Evolutionary conservation across 2,329 filamentous ascomycete species (phyloP), one percentile per base, ranked within the genome.

Genomic region (Aureobasidium lini): DNA sequence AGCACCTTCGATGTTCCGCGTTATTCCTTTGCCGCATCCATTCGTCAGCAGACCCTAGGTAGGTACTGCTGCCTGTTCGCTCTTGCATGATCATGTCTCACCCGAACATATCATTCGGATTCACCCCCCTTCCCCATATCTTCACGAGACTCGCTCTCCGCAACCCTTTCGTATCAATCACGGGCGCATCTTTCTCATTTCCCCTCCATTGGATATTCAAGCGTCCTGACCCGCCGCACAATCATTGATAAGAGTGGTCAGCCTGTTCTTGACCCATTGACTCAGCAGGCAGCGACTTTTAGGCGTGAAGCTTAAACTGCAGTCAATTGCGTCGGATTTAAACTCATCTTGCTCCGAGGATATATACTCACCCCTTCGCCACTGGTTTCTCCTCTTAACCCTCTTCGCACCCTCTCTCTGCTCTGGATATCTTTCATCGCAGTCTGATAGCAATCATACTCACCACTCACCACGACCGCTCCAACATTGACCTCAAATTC

Each of bases 221-320:
- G 29, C 40, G 52, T 54, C 28, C 28, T 44, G 2, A 3, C 4
- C 39, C 16, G 11, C 50, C 31, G 39, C 50, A 44, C n/a, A 37
- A 15, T 16, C n/a, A 29, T 56, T 46, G 37, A 44, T 46, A 46
- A 40, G 23, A 46, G 40, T 46, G 40, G 40, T 46, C 52, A 36
- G 18, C 49, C 31, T 37, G 40, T 28, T 7, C 52, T 56, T 23
- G 52, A 37, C n/a, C 54, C 32, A 57, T 57, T 57, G 54, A 57
- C 54, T 57, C 54, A 57, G 54, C 43, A 57, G 54, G 54, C 54
- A 57, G 54, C 54, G 43, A 57, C 54, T 57, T 57, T 57, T 56
- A 54, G 32, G 52, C 40, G 52, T 29, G 29, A 57, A 57, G 54
- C 43, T 57, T 47, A 57, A 56, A 47, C 18, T 46, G 31, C 42